Evolutionary conservation across 2,329 filamentous ascomycete genomes (phyloP).

Genomic region (Cercospora citrullina): DNA sequence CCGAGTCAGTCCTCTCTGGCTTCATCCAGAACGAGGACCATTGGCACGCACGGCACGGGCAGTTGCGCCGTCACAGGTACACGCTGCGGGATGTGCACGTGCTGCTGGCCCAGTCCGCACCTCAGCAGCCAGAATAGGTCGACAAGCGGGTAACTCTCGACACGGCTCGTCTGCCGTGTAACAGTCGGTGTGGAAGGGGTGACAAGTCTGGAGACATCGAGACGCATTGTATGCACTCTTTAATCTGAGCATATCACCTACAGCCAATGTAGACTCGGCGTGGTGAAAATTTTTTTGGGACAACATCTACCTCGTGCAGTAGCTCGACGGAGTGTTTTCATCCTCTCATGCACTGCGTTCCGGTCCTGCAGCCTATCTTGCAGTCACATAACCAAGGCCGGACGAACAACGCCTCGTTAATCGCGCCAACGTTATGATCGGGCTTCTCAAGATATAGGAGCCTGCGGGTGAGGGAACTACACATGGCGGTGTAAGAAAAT

Average conservation of each 20-base stretch:
- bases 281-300: constrained; percentile 26
- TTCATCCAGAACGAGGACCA: constrained; percentile 2
- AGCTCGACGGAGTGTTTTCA: constrained; percentile 15
- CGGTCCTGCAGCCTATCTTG: constrained; percentile 16
- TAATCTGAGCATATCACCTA: background rate
- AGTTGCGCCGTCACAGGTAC: constrained; percentile 7
- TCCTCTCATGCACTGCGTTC: constrained; percentile 20
- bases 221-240: constrained; percentile 7
- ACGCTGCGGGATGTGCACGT: constrained; percentile 6
- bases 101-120: constrained; percentile 15
- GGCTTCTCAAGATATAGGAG: background rate
- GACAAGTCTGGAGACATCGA: constrained; percentile 17
- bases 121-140: constrained; percentile 7
- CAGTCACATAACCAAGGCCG: constrained; percentile 4
- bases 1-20: constrained; percentile 7
- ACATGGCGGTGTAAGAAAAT: constrained; percentile 11
- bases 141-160: background rate
- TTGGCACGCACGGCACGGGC: constrained; percentile 14
- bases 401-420: constrained; percentile 1
- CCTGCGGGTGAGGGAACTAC: constrained; percentile 25
- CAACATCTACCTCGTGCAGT: constrained; percentile 24
- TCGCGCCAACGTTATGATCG: constrained; percentile 12
- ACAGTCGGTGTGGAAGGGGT: constrained; percentile 21
- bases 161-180: constrained; percentile 13
- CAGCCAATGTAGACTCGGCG: constrained; percentile 19